Evolutionary conservation across 306 rosid genomes (phyloP), one percentile per base, ranked within the genome.

Genomic region (Hippophae tibetana): DNA sequence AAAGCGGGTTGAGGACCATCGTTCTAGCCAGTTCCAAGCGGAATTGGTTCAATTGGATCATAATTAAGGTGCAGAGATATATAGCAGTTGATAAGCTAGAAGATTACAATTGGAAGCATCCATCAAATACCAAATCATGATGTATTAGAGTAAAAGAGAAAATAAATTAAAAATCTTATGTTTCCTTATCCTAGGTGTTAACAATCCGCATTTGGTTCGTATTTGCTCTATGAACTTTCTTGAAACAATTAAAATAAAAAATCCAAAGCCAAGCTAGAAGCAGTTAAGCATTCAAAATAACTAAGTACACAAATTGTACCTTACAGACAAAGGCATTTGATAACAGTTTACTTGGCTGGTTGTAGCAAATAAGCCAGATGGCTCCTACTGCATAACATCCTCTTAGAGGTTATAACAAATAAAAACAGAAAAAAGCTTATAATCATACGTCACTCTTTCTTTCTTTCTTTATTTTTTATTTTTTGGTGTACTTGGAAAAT

Each of bases 1-100:
- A 67, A 77, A 79, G 65, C 58, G 71, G 44, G 76, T 74, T 59
- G 25, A 56, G 10, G 89, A 72, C 89, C 89, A 83, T 13, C 69
- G 72, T 54, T 74, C 79, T 58, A 83, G 78, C 86, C 86, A 83
- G 14, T 57, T 65, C 74, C 65, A 53, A 61, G 65, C 64, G 46
- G 69, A 38, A 69, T 61, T 55, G 83, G 67, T 43, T 77, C 79
- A 18, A 9, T 69, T 57, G 65, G 71, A 69, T 67, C 74, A 65
- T 55, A 43, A 43, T 51, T 64, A 67, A 74, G 72, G 38, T 67
- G 69, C 50, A 75, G 53, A 50, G 86, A n/a, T n/a, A 76, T 71
- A 62, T 53, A 10, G 65, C 61, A 63, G 54, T 57, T 38, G 75
- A 77, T 45, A 79, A 75, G 83, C 74, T 73, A 80, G 57, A 60